Conservation (phyloP, 23 red algal genomes). For the Gracilariopsis chorda region DNA sequence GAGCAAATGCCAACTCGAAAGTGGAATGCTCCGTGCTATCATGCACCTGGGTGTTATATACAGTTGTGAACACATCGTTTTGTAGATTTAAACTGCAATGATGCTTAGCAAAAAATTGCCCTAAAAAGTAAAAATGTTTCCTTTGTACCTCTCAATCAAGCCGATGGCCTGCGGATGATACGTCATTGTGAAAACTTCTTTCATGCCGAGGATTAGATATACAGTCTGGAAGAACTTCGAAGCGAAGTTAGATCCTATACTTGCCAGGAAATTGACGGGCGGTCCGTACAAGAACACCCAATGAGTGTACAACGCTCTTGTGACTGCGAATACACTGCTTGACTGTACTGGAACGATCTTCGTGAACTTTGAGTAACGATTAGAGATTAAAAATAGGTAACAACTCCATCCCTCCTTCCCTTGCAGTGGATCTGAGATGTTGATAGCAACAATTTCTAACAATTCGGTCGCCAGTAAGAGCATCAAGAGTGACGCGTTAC, state of each 20-base stretch:
- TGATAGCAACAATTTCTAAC: too few relatives aligned
- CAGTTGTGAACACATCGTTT: too few relatives aligned
- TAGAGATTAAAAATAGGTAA: not conserved
- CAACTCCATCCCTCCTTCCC: too few relatives aligned
- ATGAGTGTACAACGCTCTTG: not conserved
- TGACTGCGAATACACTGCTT: not conserved
- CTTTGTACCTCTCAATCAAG: constrained; percentile 3
- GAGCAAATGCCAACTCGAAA: too few relatives aligned
- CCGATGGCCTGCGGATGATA: constrained; percentile 12
- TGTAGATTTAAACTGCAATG: not conserved
- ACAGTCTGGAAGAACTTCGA: constrained; percentile 2
- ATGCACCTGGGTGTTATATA: too few relatives aligned
- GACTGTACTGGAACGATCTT: not conserved
- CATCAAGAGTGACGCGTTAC: too few relatives aligned
- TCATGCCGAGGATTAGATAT: not conserved
- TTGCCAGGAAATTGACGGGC: not conserved
- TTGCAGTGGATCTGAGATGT: too few relatives aligned
- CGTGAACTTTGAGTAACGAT: not conserved
- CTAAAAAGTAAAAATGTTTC: not conserved
- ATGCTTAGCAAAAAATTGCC: not conserved
- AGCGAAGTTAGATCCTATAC: not conserved
- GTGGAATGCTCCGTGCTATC: too few relatives aligned
- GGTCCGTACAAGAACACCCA: not conserved
- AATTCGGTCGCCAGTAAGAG: too few relatives aligned
- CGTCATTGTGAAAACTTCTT: not conserved